These are phyloP conservation scores for Sporothrix dimorphospora DNA, from an alignment of 2,329 filamentous ascomycete species.

Conservation along the genomic window DNA sequence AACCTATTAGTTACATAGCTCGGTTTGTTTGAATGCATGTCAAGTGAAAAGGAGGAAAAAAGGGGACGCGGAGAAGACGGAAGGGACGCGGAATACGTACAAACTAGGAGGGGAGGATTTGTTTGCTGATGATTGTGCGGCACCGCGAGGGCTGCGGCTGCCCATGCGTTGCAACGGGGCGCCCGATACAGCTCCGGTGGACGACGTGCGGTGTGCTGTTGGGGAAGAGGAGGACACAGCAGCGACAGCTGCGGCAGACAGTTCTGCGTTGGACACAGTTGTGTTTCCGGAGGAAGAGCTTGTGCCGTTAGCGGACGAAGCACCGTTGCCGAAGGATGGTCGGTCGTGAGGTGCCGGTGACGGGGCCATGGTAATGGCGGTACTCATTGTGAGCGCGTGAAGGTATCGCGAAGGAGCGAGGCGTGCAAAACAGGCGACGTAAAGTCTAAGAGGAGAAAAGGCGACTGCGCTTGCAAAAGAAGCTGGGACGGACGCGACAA, in stretches of 20 bases:
- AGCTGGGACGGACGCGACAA: constrained; percentile 25
- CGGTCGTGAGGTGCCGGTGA: constrained; percentile 69
- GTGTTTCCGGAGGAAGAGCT: constrained; percentile 20
- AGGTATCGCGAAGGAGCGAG: background rate
- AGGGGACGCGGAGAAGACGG: constrained; percentile 16
- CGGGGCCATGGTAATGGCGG: constrained; percentile 69
- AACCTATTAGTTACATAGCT: background rate
- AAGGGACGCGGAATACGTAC: constrained; percentile 50
- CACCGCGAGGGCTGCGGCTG: constrained; percentile 58
- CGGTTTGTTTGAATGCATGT: background rate
- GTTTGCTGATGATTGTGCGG: constrained; percentile 43
- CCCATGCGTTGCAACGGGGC: constrained; percentile 52
- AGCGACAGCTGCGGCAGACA: constrained; percentile 45
- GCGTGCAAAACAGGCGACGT: constrained; percentile 1
- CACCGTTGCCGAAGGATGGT: constrained; percentile 51
- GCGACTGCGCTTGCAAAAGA: constrained; percentile 14
- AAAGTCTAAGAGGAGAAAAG: constrained; percentile 10
- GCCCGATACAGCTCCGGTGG: constrained; percentile 47
- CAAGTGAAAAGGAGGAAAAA: background rate
- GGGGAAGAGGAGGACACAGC: constrained; percentile 44
- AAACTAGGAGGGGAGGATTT: constrained; percentile 63
- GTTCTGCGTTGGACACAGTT: constrained; percentile 44
- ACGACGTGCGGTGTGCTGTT: constrained; percentile 49
- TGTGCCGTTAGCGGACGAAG: constrained; percentile 9
- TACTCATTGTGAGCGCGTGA: constrained; percentile 59